Conservation (phyloP, 345 rosid species). For the Eucalyptus cladocalyx region DNA sequence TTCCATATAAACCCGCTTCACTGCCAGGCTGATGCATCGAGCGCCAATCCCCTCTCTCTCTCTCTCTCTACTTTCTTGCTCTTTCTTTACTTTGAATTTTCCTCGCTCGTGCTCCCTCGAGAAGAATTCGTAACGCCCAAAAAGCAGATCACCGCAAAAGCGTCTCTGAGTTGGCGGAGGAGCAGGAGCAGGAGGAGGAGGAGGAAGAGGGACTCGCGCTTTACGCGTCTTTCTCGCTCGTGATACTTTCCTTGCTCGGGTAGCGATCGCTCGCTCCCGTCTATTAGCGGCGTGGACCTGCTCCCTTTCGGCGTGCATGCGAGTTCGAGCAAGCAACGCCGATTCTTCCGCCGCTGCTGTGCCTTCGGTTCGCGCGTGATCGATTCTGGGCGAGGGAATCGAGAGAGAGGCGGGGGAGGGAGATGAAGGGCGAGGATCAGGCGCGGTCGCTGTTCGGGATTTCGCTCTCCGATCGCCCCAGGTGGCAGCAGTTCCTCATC, state of each 20-base stretch:
- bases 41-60: neutral
- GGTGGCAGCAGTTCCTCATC: conserved; percentile 78
- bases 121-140: neutral
- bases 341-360: too few species aligned
- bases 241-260: neutral
- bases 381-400: neutral
- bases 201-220: neutral
- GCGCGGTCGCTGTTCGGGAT: conserved; percentile 57
- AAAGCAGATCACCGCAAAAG: neutral
- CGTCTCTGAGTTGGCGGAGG: neutral
- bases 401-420: neutral
- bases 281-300: neutral
- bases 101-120: too few species aligned
- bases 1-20: neutral
- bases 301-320: too few species aligned
- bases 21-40: neutral
- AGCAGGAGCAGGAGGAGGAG: neutral
- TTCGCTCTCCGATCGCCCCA: conserved; percentile 53
- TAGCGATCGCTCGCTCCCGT: neutral
- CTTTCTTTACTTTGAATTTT: neutral
- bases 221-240: neutral
- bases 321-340: too few species aligned
- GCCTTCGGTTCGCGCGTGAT: neutral
- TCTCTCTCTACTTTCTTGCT: neutral
- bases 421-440: conserved; percentile 67